phyloP scores from a whole-genome alignment of 164 flowering plant species.

The Amborella trichopoda region DNA sequence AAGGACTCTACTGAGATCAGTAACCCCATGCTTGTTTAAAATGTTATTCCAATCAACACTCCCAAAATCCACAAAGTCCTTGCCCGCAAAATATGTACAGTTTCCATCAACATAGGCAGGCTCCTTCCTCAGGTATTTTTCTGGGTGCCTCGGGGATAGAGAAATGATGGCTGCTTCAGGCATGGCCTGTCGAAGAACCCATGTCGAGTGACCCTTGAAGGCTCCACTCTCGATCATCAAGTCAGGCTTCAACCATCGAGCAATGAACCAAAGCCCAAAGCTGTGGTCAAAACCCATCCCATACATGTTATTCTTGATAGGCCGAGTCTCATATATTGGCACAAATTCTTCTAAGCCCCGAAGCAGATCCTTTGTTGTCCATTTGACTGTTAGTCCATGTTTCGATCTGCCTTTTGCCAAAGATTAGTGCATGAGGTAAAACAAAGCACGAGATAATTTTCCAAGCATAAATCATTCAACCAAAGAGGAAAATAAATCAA shows the following conservation, averaged over 20 bases:
- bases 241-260: conserved; percentile 87
- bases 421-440: conserved; percentile 18
- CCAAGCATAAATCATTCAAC: too few species aligned
- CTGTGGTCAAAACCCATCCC: conserved; percentile 99
- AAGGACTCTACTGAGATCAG: conserved; percentile 63
- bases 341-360: conserved; percentile 95
- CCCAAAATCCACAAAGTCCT: conserved; percentile 96
- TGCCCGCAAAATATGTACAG: conserved; percentile 95
- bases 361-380: conserved; percentile 85
- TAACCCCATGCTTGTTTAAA: conserved; percentile 68
- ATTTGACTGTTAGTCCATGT: conserved; percentile 75
- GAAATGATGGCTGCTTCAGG: conserved; percentile 70
- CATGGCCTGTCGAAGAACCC: conserved; percentile 96
- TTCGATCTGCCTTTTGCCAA: conserved; percentile 99
- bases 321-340: conserved; percentile 85
- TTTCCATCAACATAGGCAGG: conserved; percentile 98
- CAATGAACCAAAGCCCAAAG: conserved; percentile 98
- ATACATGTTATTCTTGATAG: conserved; percentile 83
- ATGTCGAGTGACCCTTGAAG: conserved; percentile 97
- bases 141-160: conserved; percentile 85
- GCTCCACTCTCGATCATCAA: conserved; percentile 98
- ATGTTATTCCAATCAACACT: conserved; percentile 62
- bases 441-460: too few species aligned
- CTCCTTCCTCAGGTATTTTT: conserved; percentile 88
- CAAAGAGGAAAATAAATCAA: too few species aligned